Evolutionary conservation across 2,329 filamentous ascomycete genomes (phyloP).

Genomic region (Calonectria pteridis): DNA sequence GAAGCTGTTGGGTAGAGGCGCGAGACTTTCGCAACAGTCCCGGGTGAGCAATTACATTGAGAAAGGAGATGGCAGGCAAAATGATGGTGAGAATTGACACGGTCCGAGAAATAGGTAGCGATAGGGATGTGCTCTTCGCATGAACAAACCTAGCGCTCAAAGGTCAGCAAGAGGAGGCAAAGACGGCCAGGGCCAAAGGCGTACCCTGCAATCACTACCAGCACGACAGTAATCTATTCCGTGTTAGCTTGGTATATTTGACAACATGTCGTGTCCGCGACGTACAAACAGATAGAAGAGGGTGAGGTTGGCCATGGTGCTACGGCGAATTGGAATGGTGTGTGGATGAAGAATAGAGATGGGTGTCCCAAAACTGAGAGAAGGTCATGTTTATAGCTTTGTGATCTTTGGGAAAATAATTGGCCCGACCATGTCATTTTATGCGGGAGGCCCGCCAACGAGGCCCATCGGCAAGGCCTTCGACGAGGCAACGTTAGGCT

Average conservation of each 20-base stretch:
- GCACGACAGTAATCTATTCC: not conserved
- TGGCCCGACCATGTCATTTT: not conserved
- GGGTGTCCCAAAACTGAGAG: not conserved
- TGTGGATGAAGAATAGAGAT: slow-evolving; percentile 3
- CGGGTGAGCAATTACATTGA: slow-evolving; percentile 53
- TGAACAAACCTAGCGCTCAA: slow-evolving; percentile 52
- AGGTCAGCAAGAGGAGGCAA: slow-evolving; percentile 6
- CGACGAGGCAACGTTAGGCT: not conserved
- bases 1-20: slow-evolving; percentile 35
- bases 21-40: slow-evolving; percentile 45
- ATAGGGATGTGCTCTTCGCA: slow-evolving; percentile 53
- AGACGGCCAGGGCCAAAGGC: not conserved
- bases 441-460: not conserved
- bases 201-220: slow-evolving; percentile 10
- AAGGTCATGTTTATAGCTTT: not conserved
- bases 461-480: not conserved
- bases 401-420: not conserved
- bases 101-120: slow-evolving; percentile 53
- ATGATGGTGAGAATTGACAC: slow-evolving; percentile 54
- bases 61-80: slow-evolving; percentile 54
- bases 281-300: slow-evolving; percentile 49
- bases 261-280: not conserved
- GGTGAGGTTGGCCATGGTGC: slow-evolving; percentile 44
- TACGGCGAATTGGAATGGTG: not conserved
- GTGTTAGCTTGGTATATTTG: not conserved